Conservation (phyloP, 805 yeast species). For the Yarrowia sp. region DNA sequence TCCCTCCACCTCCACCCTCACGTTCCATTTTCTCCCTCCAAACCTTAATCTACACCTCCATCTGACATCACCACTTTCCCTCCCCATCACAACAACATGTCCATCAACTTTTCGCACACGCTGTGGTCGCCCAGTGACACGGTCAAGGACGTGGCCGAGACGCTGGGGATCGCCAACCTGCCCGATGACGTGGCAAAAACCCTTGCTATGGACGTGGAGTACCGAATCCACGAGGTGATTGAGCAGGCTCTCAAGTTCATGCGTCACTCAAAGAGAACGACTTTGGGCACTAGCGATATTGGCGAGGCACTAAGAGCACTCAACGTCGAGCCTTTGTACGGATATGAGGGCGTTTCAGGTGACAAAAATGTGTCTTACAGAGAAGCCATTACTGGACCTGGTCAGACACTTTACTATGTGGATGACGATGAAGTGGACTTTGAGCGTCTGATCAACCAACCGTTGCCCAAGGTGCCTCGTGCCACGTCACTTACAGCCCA, state of each 20-base stretch:
- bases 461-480: conserved; percentile 92
- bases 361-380: conserved; percentile 46
- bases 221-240: conserved; percentile 88
- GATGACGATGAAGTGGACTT: conserved; percentile 92
- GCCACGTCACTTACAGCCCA: conserved; percentile 84
- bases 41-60: not conserved
- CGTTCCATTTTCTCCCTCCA: too few species aligned
- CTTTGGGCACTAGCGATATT: conserved; percentile 77
- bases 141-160: conserved; percentile 92
- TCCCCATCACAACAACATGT: conserved; percentile 16
- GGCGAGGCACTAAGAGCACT: conserved; percentile 76
- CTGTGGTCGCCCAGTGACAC: conserved; percentile 98
- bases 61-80: not conserved
- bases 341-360: conserved; percentile 59
- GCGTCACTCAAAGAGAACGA: conserved; percentile 86
- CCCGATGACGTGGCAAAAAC: conserved; percentile 93
- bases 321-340: conserved; percentile 92
- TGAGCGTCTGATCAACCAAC: conserved; percentile 88
- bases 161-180: conserved; percentile 68
- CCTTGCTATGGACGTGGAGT: conserved; percentile 98
- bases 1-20: too few species aligned
- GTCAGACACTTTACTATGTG: conserved; percentile 87
- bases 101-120: conserved; percentile 64
- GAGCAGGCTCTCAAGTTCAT: conserved; percentile 96
- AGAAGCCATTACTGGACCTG: conserved; percentile 86